Conservation (phyloP, 495 filamentous ascomycete genomes). For the Astrothelium subdiscretum region DNA sequence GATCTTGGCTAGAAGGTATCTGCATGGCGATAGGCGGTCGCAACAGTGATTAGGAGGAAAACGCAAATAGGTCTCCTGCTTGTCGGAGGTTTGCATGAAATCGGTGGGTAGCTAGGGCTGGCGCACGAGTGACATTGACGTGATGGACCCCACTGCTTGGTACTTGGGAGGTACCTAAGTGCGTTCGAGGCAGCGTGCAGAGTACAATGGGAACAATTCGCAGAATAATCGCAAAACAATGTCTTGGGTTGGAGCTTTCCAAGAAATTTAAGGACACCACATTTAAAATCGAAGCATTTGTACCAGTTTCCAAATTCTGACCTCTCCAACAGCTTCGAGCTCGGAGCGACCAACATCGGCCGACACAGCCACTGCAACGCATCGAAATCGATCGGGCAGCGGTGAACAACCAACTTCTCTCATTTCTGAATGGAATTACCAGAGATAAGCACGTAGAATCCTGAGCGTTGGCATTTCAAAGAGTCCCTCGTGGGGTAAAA, state of each 20-base stretch:
- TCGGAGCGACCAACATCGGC: not conserved
- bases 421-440: not conserved
- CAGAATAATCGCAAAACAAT: not conserved
- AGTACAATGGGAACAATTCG: not conserved
- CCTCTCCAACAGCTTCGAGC: not conserved
- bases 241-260: not conserved
- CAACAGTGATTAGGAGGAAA: too few relatives aligned
- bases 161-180: too few relatives aligned
- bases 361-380: not conserved
- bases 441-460: not conserved
- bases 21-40: too few relatives aligned
- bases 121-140: too few relatives aligned
- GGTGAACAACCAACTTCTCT: not conserved
- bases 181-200: too few relatives aligned
- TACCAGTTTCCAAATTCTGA: not conserved
- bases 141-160: too few relatives aligned
- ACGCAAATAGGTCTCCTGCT: too few relatives aligned
- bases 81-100: too few relatives aligned
- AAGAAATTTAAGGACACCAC: not conserved
- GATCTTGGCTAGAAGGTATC: too few relatives aligned
- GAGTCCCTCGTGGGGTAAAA: not conserved
- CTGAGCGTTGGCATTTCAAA: not conserved
- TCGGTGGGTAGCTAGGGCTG: too few relatives aligned
- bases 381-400: not conserved
- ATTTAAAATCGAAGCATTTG: not conserved